Evolutionary conservation across 2,329 filamentous ascomycete genomes (phyloP).

Genomic region (Arthrobotrys entomopaga): DNA sequence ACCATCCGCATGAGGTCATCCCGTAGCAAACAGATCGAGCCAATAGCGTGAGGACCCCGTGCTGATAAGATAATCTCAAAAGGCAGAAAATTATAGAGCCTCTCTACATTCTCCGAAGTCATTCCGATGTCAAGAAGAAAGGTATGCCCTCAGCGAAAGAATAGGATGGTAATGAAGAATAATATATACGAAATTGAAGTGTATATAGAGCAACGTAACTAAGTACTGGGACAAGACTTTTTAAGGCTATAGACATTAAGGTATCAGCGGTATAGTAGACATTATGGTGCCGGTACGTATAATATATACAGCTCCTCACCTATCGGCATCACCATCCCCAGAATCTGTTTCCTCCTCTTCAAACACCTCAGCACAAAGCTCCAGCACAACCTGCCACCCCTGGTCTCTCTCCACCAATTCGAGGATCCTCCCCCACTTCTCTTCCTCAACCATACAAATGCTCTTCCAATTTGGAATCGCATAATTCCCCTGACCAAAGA

Average conservation of each 20-base stretch:
- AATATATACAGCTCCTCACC: no score
- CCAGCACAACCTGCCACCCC: constrained; percentile 45
- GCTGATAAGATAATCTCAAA: constrained; percentile 1
- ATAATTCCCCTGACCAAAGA: constrained; percentile 29
- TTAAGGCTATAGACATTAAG: no score
- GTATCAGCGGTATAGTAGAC: no score
- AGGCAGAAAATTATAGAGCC: background rate
- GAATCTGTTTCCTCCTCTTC: constrained; percentile 37
- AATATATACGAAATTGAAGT: no score
- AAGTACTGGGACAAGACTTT: no score
- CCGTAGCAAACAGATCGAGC: constrained; percentile 16
- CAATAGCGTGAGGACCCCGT: background rate
- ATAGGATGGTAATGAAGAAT: background rate
- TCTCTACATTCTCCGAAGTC: background rate
- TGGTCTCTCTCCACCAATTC: constrained; percentile 28
- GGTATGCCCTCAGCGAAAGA: background rate
- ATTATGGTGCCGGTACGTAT: no score
- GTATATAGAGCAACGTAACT: no score
- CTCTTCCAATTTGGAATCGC: constrained; percentile 40
- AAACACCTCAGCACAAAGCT: constrained; percentile 25
- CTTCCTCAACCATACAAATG: constrained; percentile 45
- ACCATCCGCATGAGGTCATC: constrained; percentile 43
- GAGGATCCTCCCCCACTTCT: constrained; percentile 37
- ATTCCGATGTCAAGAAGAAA: background rate
- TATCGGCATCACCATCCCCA: constrained; percentile 24